Percentiles rank a stretch among this genome's conserved stretches.
Conservation (phyloP, 2,329 filamentous ascomycete genomes). For the Aspergillus ustus region DNA sequence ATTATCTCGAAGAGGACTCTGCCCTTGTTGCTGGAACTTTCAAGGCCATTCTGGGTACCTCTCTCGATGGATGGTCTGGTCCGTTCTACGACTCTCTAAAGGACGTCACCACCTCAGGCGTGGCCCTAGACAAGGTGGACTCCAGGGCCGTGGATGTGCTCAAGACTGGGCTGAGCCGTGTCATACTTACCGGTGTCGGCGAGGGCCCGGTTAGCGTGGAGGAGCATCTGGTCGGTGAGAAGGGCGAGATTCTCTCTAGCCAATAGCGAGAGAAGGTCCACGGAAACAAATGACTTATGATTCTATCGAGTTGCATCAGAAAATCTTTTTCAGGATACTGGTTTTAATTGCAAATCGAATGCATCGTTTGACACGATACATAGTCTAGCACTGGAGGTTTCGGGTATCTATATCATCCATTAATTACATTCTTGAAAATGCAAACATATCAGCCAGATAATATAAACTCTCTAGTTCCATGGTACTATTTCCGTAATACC, state of each 20-base stretch:
- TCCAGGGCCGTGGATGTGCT: conserved; percentile 64
- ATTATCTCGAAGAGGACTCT: conserved; percentile 83
- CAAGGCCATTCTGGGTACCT: conserved; percentile 72
- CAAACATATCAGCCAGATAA: conserved; percentile 1
- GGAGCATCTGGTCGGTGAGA: conserved; percentile 73
- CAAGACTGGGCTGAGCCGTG: conserved; percentile 78
- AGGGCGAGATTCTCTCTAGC: conserved; percentile 55
- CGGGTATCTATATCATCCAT: conserved; percentile 8
- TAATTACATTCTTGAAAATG: background rate
- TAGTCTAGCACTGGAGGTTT: conserved; percentile 11
- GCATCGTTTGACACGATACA: conserved; percentile 15
- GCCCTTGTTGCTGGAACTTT: conserved; percentile 76
- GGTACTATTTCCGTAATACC: background rate
- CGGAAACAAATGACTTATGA: conserved; percentile 12
- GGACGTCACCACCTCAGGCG: conserved; percentile 51
- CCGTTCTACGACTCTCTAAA: conserved; percentile 60
- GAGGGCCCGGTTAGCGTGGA: conserved; percentile 84
- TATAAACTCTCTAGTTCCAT: background rate
- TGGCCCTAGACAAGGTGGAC: conserved; percentile 66
- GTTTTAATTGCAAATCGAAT: conserved; percentile 3
- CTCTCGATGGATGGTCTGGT: conserved; percentile 60
- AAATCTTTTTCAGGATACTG: conserved; percentile 2
- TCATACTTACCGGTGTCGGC: conserved; percentile 90
- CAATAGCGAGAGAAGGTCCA: conserved; percentile 4
- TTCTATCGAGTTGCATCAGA: conserved; percentile 5